Evolutionary conservation across 495 filamentous ascomycete genomes (phyloP).

Genomic region (Aeminium ludgeri): DNA sequence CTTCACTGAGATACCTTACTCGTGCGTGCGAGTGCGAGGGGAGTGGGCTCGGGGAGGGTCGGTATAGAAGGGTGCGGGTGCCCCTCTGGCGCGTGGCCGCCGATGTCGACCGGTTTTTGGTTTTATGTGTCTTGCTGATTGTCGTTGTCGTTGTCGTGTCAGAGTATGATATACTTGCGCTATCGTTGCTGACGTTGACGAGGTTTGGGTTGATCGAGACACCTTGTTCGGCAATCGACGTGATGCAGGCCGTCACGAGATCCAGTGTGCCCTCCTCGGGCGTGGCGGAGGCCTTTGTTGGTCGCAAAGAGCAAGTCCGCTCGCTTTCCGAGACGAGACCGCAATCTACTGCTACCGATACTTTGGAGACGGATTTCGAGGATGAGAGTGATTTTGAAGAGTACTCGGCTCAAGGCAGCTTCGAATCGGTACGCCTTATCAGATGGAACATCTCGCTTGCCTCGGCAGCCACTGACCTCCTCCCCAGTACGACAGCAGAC

Average conservation of each 20-base stretch:
- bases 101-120: no score
- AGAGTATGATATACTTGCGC: no score
- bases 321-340: conserved; percentile 26
- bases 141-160: no score
- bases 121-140: no score
- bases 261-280: neutral
- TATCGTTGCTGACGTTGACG: no score
- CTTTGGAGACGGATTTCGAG: conserved; percentile 59
- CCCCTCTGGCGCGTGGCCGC: neutral
- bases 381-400: conserved; percentile 35
- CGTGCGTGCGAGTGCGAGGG: no score
- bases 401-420: conserved; percentile 43
- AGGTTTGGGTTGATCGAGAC: neutral
- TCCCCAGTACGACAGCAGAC: conserved; percentile 28
- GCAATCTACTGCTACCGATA: conserved; percentile 49
- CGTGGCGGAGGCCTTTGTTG: neutral
- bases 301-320: neutral
- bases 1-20: no score
- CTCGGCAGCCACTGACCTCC: no score
- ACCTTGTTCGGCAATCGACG: neutral
- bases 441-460: no score
- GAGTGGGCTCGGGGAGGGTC: no score
- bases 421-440: conserved; percentile 41
- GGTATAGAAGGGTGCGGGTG: neutral
- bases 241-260: neutral